Evolutionary conservation across 2,329 filamentous ascomycete genomes (phyloP), one percentile per base, ranked within the genome.

Genomic region (Cladosporium sp.): DNA sequence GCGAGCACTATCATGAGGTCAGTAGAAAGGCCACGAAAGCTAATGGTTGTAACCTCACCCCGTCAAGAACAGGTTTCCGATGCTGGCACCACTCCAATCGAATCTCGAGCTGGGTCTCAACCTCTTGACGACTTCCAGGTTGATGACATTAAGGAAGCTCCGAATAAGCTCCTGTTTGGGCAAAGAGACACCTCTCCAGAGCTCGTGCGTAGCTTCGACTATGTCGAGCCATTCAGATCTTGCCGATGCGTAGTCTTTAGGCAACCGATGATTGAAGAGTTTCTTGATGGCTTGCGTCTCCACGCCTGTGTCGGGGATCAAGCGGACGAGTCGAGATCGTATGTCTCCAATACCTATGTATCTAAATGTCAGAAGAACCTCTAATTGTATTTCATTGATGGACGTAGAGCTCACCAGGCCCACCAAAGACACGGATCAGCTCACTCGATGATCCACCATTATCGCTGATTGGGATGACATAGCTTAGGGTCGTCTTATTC

Each of bases 371-470:
- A 20, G 32, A 20, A 17, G n/a, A n/a, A n/a, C n/a, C n/a, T 49
- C 15, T 20, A 29, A 43, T 37, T 13, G 1, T n/a, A 20, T 4
- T 19, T 9, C 5, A n/a, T 5, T 5, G n/a, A 8, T 19, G 4
- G 13, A 32, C 11, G 17, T 29, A 15, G 32, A 37, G 78, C n/a
- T 3, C 72, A 85, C 92, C 92, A 57, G 92, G 92, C 1, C 93
- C 93, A 13, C 92, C 93, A 70, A 97, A 93, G 30, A 97, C 90
- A 32, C 93, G 81, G 58, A 96, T 95, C 62, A 96, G 75, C 73
- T 97, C 92, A 38, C 89, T 95, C 2, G 90, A 95, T 60, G 88
- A 95, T 34, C 92, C 92, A 43, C 92, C 92, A 70, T 97, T 97
- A 71, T 97, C 92, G 58, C 88, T 93, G 66, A 96, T 96, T 30